These are phyloP conservation scores for Termitomyces sp. DNA, from an alignment of 768 basidiomycete species.

Conservation along the genomic window DNA sequence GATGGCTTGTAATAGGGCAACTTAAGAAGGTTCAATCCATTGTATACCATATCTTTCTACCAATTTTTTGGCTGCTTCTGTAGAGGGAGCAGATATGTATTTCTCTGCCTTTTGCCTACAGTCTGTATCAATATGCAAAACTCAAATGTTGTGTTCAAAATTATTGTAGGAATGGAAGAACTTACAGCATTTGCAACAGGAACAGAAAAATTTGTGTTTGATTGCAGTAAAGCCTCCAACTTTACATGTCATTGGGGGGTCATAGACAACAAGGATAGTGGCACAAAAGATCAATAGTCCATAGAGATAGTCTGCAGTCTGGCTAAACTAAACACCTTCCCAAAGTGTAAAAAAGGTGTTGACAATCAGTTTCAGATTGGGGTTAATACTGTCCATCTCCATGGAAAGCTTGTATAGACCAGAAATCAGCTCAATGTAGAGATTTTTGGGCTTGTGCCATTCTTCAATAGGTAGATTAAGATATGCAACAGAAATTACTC, in stretches of 20 bases:
- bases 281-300: conserved; percentile 9
- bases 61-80: no score
- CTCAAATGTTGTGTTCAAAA: conserved; percentile 9
- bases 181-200: conserved; percentile 1
- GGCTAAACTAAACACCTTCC: conserved; percentile 2
- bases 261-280: conserved; percentile 18
- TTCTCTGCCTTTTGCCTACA: neutral
- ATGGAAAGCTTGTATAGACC: conserved; percentile 24
- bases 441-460: conserved; percentile 24
- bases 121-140: conserved; percentile 3
- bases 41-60: no score
- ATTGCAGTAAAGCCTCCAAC: conserved; percentile 8
- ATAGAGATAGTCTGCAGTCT: neutral
- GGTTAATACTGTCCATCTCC: conserved; percentile 14
- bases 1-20: no score
- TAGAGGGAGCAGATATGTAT: no score
- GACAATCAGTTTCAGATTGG: neutral
- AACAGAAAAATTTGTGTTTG: conserved; percentile 4
- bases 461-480: conserved; percentile 1
- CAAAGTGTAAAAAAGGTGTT: conserved; percentile 17
- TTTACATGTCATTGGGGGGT: conserved; percentile 18
- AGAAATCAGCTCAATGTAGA: conserved; percentile 26
- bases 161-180: no score
- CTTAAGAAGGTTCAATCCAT: no score
- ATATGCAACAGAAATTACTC: no score